A percentile compares a stretch with the other conserved stretches of the same genome.
Conservation (phyloP, 2,329 filamentous ascomycete species). For the Trichoderma simmonsii region DNA sequence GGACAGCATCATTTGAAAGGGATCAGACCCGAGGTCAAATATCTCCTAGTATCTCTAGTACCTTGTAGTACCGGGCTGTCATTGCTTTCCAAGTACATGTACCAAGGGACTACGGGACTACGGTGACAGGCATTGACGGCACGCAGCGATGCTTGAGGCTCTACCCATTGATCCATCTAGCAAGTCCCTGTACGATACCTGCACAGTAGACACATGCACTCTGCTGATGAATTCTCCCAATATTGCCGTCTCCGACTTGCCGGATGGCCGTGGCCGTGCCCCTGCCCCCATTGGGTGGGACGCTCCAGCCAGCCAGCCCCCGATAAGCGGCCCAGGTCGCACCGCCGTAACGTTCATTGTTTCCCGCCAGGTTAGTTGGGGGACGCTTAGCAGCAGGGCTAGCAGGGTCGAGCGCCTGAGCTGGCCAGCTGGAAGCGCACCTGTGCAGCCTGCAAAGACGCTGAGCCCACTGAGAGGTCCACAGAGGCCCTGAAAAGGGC, state of each 20-base stretch:
- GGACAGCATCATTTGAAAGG: neutral
- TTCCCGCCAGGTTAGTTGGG: neutral
- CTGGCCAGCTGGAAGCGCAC: neutral
- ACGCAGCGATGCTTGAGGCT: neutral
- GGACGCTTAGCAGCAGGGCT: neutral
- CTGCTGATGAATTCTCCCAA: neutral
- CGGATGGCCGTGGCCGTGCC: neutral
- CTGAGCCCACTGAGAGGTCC: neutral
- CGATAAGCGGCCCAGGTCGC: neutral
- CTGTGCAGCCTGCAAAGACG: neutral
- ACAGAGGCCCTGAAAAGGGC: conserved; percentile 7
- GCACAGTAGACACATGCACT: neutral
- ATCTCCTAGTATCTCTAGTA: too few species aligned
- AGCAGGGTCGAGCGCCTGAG: neutral
- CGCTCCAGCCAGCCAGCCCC: neutral
- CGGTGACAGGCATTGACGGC: neutral
- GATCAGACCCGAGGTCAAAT: too few species aligned
- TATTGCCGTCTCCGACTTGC: conserved; percentile 6
- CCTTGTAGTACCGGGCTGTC: too few species aligned
- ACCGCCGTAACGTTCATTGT: neutral
- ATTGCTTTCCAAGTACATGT: too few species aligned
- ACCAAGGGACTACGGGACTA: too few species aligned
- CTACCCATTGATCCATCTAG: neutral
- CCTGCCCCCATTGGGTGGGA: conserved; percentile 1
- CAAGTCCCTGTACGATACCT: neutral